Percentiles rank a stretch among this genome's conserved stretches.
Conservation (phyloP, 2,329 filamentous ascomycete species). For the Botrytis pseudocinerea region DNA sequence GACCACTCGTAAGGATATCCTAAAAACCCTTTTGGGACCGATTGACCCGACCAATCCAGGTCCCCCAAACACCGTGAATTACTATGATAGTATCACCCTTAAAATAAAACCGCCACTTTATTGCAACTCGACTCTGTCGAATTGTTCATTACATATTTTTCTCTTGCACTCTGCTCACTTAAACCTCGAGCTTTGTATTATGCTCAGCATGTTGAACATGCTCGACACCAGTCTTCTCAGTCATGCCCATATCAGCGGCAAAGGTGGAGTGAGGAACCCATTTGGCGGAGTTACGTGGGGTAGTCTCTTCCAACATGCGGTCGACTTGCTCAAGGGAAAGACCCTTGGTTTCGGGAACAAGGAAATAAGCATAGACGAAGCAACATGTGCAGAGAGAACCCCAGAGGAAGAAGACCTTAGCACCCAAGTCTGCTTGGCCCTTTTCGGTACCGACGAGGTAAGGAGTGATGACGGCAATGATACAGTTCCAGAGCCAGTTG, state of each 20-base stretch:
- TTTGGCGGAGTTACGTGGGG: conserved; percentile 43
- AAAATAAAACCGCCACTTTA: not conserved
- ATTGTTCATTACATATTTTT: not conserved
- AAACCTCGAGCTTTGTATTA: not conserved
- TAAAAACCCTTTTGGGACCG: not conserved
- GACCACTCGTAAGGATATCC: not conserved
- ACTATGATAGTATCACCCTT: not conserved
- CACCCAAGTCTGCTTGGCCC: conserved; percentile 45
- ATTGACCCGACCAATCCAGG: conserved; percentile 4
- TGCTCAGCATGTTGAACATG: conserved; percentile 8
- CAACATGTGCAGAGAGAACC: conserved; percentile 57
- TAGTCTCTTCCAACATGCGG: conserved; percentile 56
- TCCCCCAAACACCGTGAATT: conserved; percentile 13
- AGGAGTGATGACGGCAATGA: conserved; percentile 69
- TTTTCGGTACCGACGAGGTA: conserved; percentile 65
- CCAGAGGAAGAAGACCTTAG: conserved; percentile 56
- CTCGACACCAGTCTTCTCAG: conserved; percentile 15
- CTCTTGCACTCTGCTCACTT: not conserved
- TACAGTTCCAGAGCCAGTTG: conserved; percentile 88
- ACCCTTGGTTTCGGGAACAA: conserved; percentile 74
- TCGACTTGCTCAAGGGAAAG: conserved; percentile 73
- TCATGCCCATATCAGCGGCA: conserved; percentile 32
- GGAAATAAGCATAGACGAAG: conserved; percentile 57
- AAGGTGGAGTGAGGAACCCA: conserved; percentile 39
- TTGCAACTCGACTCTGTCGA: not conserved